These are phyloP conservation scores for Yamadazyma kitorensis DNA, from an alignment of 805 yeast genomes.

Conservation along the genomic window DNA sequence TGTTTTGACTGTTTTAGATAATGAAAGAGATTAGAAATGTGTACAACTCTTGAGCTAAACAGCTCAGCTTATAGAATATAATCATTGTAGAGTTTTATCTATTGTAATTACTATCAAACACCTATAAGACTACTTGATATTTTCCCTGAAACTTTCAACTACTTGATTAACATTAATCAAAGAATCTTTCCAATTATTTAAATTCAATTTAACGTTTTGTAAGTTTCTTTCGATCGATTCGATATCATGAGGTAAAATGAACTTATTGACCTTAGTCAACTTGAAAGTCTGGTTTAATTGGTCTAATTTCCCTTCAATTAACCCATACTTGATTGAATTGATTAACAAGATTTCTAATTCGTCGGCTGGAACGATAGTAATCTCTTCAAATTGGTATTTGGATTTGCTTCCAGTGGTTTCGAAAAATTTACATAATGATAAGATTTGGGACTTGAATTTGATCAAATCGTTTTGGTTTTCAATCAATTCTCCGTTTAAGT, in stretches of 20 bases:
- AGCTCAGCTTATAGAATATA: conserved; percentile 4
- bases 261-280: conserved; percentile 40
- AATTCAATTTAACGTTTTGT: conserved; percentile 33
- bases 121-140: conserved; percentile 21
- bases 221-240: conserved; percentile 27
- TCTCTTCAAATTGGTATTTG: conserved; percentile 33
- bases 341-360: conserved; percentile 41
- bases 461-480: conserved; percentile 11
- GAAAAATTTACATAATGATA: conserved; percentile 39
- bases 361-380: conserved; percentile 29
- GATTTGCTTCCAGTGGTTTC: conserved; percentile 19
- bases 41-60: too few species aligned
- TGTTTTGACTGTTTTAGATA: conserved; percentile 77
- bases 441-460: conserved; percentile 35
- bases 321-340: conserved; percentile 42
- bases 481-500: conserved; percentile 35
- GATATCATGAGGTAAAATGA: conserved; percentile 37
- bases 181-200: conserved; percentile 38
- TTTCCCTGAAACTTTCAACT: conserved; percentile 42
- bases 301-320: conserved; percentile 44
- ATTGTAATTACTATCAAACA: neutral
- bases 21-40: conserved; percentile 26
- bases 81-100: conserved; percentile 1
- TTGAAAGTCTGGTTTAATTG: conserved; percentile 40
- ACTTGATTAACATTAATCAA: conserved; percentile 40